Conservation (phyloP, 2,329 filamentous ascomycete genomes). For the Cladophialophora yegresii region DNA sequence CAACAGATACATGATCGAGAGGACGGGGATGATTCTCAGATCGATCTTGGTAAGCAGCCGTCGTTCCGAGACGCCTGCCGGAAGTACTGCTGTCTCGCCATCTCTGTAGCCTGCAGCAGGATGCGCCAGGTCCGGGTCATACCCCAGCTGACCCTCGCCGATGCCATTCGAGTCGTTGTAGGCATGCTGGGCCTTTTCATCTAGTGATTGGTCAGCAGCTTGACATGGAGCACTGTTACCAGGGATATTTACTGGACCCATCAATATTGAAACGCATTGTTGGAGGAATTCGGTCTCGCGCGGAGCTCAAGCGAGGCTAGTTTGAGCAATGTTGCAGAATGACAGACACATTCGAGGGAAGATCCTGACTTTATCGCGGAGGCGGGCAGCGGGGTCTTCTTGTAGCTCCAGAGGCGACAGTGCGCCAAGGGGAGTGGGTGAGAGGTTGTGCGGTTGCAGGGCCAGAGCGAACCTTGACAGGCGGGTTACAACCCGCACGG, state of each 20-base stretch:
- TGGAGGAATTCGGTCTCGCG: conserved; percentile 4
- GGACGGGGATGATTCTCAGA: conserved; percentile 68
- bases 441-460: neutral
- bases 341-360: conserved; percentile 2
- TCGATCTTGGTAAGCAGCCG: conserved; percentile 71
- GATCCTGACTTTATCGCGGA: neutral
- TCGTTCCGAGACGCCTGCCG: conserved; percentile 50
- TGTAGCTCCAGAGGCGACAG: conserved; percentile 17
- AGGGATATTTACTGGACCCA: conserved; percentile 24
- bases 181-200: conserved; percentile 28
- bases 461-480: neutral
- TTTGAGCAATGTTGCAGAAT: neutral
- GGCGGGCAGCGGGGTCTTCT: conserved; percentile 22
- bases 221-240: too few species aligned
- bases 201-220: conserved; percentile 9
- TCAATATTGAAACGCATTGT: conserved; percentile 33
- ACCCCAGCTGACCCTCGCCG: conserved; percentile 25
- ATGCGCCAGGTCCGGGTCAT: conserved; percentile 37
- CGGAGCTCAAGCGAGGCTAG: neutral
- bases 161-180: conserved; percentile 28
- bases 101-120: conserved; percentile 32
- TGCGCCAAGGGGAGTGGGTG: neutral
- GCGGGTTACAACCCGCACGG: conserved; percentile 8
- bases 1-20: conserved; percentile 66
- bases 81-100: conserved; percentile 22